These are phyloP conservation scores for Calonectria leucothoes DNA, from an alignment of 2,329 filamentous ascomycete genomes.

Conservation along the genomic window DNA sequence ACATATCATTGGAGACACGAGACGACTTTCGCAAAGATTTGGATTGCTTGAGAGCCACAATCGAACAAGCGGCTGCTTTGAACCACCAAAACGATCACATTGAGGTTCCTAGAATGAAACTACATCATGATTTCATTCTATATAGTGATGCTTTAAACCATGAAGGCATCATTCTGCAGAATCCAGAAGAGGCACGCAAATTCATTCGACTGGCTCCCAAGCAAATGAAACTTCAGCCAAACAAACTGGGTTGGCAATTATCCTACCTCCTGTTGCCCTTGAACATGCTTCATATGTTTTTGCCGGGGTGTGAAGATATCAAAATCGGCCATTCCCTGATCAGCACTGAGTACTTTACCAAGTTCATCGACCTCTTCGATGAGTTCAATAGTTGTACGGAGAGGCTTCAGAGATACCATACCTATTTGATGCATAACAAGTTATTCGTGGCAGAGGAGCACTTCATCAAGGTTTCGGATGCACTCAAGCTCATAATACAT, in stretches of 20 bases:
- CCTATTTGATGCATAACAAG: background rate
- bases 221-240: background rate
- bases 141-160: background rate
- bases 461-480: background rate
- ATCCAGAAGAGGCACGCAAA: background rate
- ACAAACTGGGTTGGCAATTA: background rate
- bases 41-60: background rate
- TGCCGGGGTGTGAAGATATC: background rate
- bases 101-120: background rate
- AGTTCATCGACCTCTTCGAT: background rate
- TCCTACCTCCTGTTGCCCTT: background rate
- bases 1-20: background rate
- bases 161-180: background rate
- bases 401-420: background rate
- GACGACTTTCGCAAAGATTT: background rate
- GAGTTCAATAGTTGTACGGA: background rate
- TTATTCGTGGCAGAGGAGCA: background rate
- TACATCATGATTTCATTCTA: background rate
- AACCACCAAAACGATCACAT: no score
- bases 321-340: background rate
- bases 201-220: background rate
- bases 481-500: background rate
- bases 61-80: background rate
- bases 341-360: background rate
- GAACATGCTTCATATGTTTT: background rate